Conservation (phyloP, 495 filamentous ascomycete genomes). For the Neurospora discreta region DNA sequence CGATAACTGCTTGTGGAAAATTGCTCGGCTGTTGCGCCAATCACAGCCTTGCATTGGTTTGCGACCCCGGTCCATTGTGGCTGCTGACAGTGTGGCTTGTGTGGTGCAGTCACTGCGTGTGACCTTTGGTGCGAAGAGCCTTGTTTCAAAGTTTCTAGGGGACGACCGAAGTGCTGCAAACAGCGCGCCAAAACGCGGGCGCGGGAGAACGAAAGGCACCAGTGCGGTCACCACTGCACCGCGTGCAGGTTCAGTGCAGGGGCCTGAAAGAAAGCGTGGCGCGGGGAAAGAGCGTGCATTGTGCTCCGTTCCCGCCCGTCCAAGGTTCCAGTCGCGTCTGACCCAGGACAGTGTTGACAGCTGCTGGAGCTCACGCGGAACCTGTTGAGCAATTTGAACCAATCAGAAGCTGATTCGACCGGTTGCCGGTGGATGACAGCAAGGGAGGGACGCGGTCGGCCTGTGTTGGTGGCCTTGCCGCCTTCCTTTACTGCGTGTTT, state of each 20-base stretch:
- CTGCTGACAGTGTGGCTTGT: background rate
- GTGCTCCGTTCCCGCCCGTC: background rate
- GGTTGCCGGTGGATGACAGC: conserved; percentile 27
- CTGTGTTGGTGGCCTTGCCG: background rate
- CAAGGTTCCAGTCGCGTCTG: background rate
- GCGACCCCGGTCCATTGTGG: background rate
- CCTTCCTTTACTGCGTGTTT: conserved; percentile 15
- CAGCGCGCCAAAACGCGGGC: background rate
- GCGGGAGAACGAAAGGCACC: background rate
- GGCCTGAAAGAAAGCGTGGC: background rate
- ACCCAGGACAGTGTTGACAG: background rate
- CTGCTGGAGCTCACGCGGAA: background rate
- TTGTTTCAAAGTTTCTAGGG: background rate
- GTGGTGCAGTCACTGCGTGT: background rate
- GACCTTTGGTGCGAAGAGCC: background rate
- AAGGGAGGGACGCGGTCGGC: conserved; percentile 13
- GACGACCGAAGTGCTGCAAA: background rate
- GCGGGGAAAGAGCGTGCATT: background rate
- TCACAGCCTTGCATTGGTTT: background rate
- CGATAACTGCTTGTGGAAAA: background rate
- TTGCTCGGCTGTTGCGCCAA: background rate
- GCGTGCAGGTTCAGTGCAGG: background rate
- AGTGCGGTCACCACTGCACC: background rate
- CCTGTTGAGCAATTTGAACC: conserved; percentile 9
- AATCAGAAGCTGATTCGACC: conserved; percentile 18